Conservation (phyloP, 176 grass and related monocot species). For the Saccharum spontaneum region DNA sequence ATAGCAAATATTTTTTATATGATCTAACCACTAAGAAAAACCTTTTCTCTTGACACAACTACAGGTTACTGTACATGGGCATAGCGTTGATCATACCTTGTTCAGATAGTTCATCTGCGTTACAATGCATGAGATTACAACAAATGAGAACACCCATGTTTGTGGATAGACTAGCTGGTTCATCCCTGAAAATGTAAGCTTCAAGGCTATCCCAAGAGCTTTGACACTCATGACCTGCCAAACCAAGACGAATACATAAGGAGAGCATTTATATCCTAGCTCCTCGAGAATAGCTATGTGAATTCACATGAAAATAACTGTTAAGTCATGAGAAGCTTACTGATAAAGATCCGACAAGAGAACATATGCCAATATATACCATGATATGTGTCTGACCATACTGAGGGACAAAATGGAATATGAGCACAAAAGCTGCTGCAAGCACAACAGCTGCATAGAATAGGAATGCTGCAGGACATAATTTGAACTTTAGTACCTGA, state of each 20-base stretch:
- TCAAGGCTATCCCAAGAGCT: conserved; percentile 95
- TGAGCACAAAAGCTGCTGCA: conserved; percentile 67
- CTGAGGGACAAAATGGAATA: conserved; percentile 72
- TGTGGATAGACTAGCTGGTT: conserved; percentile 94
- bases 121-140: conserved; percentile 77
- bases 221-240: conserved; percentile 97
- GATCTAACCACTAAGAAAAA: not conserved
- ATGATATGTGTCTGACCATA: conserved; percentile 87
- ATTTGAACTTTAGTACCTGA: conserved; percentile 32
- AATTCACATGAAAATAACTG: conserved; percentile 5
- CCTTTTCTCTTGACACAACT: not conserved
- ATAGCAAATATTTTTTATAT: not conserved
- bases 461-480: conserved; percentile 63
- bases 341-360: conserved; percentile 81
- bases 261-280: conserved; percentile 16
- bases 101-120: conserved; percentile 99
- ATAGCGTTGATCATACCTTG: conserved; percentile 61
- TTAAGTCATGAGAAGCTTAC: conserved; percentile 40
- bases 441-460: conserved; percentile 63
- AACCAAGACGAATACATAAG: conserved; percentile 23
- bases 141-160: conserved; percentile 85
- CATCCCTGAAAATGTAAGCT: conserved; percentile 95
- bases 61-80: not conserved
- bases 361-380: conserved; percentile 84
- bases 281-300: conserved; percentile 1